Base-by-base conservation (phyloP, 257 asterid genomes). In the Scutellaria barbata region DNA sequence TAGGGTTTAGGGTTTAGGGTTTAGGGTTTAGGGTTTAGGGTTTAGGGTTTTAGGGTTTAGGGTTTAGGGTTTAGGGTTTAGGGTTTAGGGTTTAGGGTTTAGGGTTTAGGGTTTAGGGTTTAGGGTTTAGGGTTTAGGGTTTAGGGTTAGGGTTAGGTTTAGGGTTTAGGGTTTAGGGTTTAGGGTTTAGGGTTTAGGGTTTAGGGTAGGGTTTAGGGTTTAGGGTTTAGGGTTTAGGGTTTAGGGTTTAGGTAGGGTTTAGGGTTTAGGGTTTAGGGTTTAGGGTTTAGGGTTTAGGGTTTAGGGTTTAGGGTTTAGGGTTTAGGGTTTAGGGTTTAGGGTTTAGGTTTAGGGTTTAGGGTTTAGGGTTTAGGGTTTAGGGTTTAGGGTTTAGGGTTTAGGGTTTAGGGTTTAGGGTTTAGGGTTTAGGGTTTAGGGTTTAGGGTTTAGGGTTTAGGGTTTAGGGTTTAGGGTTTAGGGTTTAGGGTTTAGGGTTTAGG, bases 401-500 rank as follows among this genome's bases (percentile, higher is more conserved):
- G 20, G 67, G 78, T 54, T 74, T 65, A 65, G 68, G 73, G 78
- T 64, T 74, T 65, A 54, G 68, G 74, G 73, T 55, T 74, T 43
- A 33, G 73, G 73, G 73, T 55, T 65, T 56, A 22, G 59, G 78
- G 73, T 43, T 74, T 43, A 14, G 51, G 78, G 73, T 33, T 74
- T 46, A 30, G 62, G 79, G 73, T 45, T 74, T 56, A 45, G 69
- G 74, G 67, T 53, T 74, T 55, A 45, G 73, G 73, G 67, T 55
- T 74, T 43, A 46, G 78, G 78, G 67, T 65, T 74, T 25, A 18
- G 78, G 78, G 47, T 74, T 74, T 14, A 18, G 78, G 78, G 57
- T 74, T 74, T 14, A 47, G 73, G 73, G 57, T 64, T 74, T 30
- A 59, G 79, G 79, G 66, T 74, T 74, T 30, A 59, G 79, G 79